Conservation (phyloP, 345 rosid species). For the Eutrema heterophyllum region DNA sequence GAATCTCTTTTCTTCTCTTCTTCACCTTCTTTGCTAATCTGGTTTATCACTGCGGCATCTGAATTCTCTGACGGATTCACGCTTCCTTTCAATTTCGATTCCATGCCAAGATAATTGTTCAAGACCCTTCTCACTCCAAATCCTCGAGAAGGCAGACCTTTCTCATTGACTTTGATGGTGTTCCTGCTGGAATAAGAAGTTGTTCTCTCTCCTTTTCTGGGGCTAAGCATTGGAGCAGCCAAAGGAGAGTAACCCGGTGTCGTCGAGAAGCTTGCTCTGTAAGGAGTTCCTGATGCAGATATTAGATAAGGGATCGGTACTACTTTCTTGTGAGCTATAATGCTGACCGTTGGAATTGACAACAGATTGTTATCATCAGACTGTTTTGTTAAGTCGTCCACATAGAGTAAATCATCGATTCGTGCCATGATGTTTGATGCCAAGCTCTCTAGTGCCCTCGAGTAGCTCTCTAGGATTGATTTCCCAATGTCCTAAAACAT, state of each 20-base stretch:
- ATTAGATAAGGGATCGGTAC: constrained; percentile 54
- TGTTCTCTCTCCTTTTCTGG: constrained; percentile 63
- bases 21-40: constrained; percentile 2
- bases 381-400: constrained; percentile 79
- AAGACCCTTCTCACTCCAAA: constrained; percentile 81
- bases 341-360: constrained; percentile 52
- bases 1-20: constrained; percentile 26
- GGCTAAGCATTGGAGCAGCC: constrained; percentile 43
- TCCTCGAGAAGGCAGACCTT: constrained; percentile 56
- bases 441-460: constrained; percentile 85
- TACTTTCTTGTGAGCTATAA: constrained; percentile 51
- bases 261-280: constrained; percentile 49
- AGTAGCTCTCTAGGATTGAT: constrained; percentile 93
- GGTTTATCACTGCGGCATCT: constrained; percentile 20
- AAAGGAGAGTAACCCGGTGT: constrained; percentile 69
- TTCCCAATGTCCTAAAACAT: constrained; percentile 83
- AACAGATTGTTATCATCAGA: constrained; percentile 46
- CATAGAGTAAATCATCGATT: constrained; percentile 84
- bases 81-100: constrained; percentile 53
- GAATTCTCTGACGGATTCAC: constrained; percentile 42
- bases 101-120: constrained; percentile 74
- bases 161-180: constrained; percentile 30
- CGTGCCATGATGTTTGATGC: constrained; percentile 84
- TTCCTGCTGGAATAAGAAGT: constrained; percentile 42
- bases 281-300: constrained; percentile 62